phyloP scores from a whole-genome alignment of 2,329 filamentous ascomycete species.

The Aspergillus floridensis region DNA sequence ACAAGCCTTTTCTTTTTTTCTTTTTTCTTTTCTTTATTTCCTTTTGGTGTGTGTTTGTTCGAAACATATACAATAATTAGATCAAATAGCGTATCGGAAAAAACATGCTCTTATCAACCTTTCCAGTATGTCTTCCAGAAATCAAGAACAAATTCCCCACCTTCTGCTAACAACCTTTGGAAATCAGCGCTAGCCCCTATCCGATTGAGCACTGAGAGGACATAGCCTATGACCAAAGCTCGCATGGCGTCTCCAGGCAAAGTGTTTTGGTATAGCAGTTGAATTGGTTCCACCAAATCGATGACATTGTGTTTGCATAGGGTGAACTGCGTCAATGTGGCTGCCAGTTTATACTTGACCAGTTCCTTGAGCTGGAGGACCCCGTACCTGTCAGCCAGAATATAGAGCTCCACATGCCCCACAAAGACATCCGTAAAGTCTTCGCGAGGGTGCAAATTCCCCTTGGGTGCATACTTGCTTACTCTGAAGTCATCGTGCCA shows the following conservation, averaged over 20 bases:
- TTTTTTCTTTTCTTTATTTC: too few relatives aligned
- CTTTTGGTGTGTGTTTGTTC: too few relatives aligned
- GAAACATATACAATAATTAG: too few relatives aligned
- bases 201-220: slow-evolving; percentile 15
- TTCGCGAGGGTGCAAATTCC: slow-evolving; percentile 16
- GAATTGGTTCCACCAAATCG: slow-evolving; percentile 34
- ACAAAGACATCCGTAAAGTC: slow-evolving; percentile 39
- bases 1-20: too few relatives aligned
- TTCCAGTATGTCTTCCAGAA: background rate
- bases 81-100: too few relatives aligned
- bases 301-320: slow-evolving; percentile 26
- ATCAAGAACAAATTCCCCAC: background rate
- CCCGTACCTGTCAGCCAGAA: slow-evolving; percentile 42
- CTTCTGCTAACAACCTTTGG: background rate
- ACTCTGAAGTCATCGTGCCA: background rate
- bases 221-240: slow-evolving; percentile 20
- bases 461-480: slow-evolving; percentile 10
- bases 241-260: slow-evolving; percentile 19
- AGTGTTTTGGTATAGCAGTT: slow-evolving; percentile 39
- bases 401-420: slow-evolving; percentile 40
- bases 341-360: slow-evolving; percentile 33
- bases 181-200: background rate
- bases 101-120: too few relatives aligned
- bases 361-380: slow-evolving; percentile 34
- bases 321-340: slow-evolving; percentile 29